These are phyloP conservation scores for Misopates orontium DNA, from an alignment of 257 asterid genomes.

Conservation along the genomic window DNA sequence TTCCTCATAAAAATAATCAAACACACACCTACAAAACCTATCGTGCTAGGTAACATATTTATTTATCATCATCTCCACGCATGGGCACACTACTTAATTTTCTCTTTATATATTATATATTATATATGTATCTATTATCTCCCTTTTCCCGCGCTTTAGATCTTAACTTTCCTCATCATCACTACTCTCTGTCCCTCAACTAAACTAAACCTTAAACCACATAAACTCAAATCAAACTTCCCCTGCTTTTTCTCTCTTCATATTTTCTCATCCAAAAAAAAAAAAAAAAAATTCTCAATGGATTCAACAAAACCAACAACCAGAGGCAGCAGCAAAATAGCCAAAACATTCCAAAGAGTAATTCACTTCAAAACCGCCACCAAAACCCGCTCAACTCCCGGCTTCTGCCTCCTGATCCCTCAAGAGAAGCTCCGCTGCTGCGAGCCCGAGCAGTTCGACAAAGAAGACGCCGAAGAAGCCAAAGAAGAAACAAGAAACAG, in stretches of 20 bases:
- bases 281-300: slow-evolving; percentile 34
- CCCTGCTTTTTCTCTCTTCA: no score
- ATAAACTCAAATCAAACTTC: slow-evolving; percentile 44
- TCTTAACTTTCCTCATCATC: slow-evolving; percentile 32
- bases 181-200: slow-evolving; percentile 12
- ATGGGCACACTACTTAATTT: slow-evolving; percentile 28
- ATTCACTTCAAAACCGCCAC: slow-evolving; percentile 46
- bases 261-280: not conserved
- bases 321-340: slow-evolving; percentile 39
- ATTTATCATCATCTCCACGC: slow-evolving; percentile 25
- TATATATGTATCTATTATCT: no score
- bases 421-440: slow-evolving; percentile 85
- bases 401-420: slow-evolving; percentile 69
- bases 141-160: slow-evolving; percentile 47
- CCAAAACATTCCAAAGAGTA: slow-evolving; percentile 60
- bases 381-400: slow-evolving; percentile 47
- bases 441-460: slow-evolving; percentile 64
- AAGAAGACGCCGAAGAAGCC: slow-evolving; percentile 54
- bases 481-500: slow-evolving; percentile 53
- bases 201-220: slow-evolving; percentile 21
- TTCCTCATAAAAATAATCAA: no score
- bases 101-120: slow-evolving; percentile 5
- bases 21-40: no score
- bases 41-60: no score
- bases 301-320: slow-evolving; percentile 52